Conservation (phyloP, 1,284 basidiomycete genomes). For the Papiliotrema fonsecae region DNA sequence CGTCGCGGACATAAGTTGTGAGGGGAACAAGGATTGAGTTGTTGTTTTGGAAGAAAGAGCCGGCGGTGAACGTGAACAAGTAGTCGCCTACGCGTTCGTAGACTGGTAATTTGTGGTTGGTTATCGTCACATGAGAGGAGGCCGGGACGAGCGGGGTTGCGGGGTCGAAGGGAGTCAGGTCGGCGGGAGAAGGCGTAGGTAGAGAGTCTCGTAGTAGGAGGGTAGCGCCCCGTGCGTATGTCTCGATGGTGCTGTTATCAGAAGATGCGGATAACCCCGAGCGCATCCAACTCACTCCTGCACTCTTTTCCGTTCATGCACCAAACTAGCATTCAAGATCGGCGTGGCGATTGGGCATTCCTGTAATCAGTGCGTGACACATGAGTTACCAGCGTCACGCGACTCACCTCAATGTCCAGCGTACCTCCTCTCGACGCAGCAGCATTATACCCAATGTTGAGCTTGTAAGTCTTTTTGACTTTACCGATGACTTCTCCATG, state of each 20-base stretch:
- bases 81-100: slow-evolving; percentile 78
- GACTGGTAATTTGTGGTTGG: slow-evolving; percentile 73
- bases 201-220: slow-evolving; percentile 87
- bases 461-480: not conserved
- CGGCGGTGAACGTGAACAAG: slow-evolving; percentile 82
- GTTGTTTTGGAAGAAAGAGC: slow-evolving; percentile 98
- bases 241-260: slow-evolving; percentile 61
- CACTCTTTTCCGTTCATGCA: slow-evolving; percentile 61
- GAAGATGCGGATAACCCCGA: not conserved
- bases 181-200: slow-evolving; percentile 24
- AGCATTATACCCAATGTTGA: no score
- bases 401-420: not conserved
- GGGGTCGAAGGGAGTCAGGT: slow-evolving; percentile 31
- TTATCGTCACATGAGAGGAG: slow-evolving; percentile 70
- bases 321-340: slow-evolving; percentile 68
- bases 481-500: slow-evolving; percentile 44
- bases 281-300: slow-evolving; percentile 55
- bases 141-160: slow-evolving; percentile 26
- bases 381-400: not conserved
- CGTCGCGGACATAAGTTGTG: slow-evolving; percentile 71
- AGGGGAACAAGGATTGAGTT: slow-evolving; percentile 83
- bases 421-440: no score
- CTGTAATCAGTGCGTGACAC: slow-evolving; percentile 42
- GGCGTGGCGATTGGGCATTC: slow-evolving; percentile 91
- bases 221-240: slow-evolving; percentile 85